Base-by-base conservation (phyloP, 2,329 filamentous ascomycete genomes). In the Penicillium nordicum region DNA sequence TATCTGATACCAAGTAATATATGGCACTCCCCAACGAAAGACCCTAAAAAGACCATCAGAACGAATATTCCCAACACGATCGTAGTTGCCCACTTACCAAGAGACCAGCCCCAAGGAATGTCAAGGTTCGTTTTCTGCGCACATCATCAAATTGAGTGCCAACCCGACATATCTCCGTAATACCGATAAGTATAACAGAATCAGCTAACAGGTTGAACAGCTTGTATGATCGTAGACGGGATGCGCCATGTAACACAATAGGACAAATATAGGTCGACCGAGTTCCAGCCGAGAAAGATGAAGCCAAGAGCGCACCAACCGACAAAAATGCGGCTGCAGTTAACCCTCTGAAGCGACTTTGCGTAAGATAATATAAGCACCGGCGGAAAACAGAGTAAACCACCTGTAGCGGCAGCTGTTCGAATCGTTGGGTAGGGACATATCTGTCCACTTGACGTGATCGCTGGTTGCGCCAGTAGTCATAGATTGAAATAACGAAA, bases 251-350 rank as follows among this genome's bases (percentile, higher is more conserved):
- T 30, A 73, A 69, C 1, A 70, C 63, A 11, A 74, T 66, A 2
- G 79, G 75, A 62, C 81, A 83, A 23, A 83, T 79, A 55, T 79
- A 79, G 4, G 79, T 80, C 16, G 79, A 80, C 40, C 67, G 63
- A 16, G 71, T 74, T 43, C 69, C 73, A 38, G 65, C 57, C 8
- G 71, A 66, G 16, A 77, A 67, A 1, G 68, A 67, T 14, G 72
- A 62, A 6, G 71, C 69, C 32, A 76, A 52, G 40, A 75, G 65
- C 6, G 76, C 74, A 8, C 76, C 74, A 8, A 75, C 42, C 30
- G 72, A 68, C 5, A 80, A 59, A 8, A 78, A 57, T 5, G 67
- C 57, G 1, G 76, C 69, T 0, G 76, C 67, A 21, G 76, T 63
- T 1, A 80, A 40, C 55, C 74, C 76, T 53, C 74, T 67, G 34